phyloP scores from a whole-genome alignment of 768 basidiomycete genomes.

The Xerocomellus dryophilus region DNA sequence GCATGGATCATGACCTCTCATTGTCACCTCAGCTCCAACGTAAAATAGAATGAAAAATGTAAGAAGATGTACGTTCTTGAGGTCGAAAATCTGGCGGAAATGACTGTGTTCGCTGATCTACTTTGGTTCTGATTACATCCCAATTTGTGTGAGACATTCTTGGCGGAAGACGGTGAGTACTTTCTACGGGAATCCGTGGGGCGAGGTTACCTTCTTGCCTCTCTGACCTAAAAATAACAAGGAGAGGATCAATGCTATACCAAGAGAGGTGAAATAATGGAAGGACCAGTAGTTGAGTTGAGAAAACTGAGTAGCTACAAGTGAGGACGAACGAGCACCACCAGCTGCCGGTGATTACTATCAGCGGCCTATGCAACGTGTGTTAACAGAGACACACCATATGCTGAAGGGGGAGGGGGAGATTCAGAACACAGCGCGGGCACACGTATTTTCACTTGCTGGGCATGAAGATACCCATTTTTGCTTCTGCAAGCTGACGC shows the following conservation, averaged over 20 bases:
- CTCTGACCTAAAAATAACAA: constrained; percentile 59
- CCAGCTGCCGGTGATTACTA: constrained; percentile 24
- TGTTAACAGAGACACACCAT: constrained; percentile 5
- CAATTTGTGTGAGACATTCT: constrained; percentile 40
- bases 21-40: constrained; percentile 51
- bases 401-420: neutral
- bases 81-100: constrained; percentile 45
- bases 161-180: neutral
- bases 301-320: constrained; percentile 55
- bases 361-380: neutral
- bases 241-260: constrained; percentile 54
- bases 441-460: constrained; percentile 1
- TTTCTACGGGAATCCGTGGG: neutral
- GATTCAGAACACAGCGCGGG: neutral
- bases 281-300: constrained; percentile 36
- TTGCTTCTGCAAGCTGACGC: constrained; percentile 53
- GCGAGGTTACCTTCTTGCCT: constrained; percentile 55
- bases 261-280: constrained; percentile 53
- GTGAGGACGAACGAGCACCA: constrained; percentile 51
- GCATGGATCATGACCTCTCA: constrained; percentile 37
- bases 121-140: constrained; percentile 27
- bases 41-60: constrained; percentile 46
- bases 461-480: constrained; percentile 70
- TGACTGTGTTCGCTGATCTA: constrained; percentile 33
- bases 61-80: constrained; percentile 43